These are phyloP conservation scores for Entomortierella chlamydospora DNA, from an alignment of 192 early-diverging fungal species.

Conservation along the genomic window DNA sequence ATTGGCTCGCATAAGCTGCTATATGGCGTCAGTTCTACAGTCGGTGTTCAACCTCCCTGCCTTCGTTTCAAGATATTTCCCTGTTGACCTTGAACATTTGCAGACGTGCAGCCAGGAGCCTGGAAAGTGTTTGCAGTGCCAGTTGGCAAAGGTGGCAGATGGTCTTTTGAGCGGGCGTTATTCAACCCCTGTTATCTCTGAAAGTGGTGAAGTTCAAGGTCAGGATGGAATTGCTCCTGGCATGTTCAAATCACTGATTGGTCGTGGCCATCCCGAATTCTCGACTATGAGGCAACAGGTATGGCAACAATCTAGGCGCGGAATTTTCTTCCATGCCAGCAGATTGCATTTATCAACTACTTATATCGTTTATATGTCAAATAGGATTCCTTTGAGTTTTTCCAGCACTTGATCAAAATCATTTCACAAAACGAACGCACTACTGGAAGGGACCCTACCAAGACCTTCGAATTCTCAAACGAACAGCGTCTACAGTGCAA, in stretches of 20 bases:
- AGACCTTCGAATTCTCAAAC: conserved; percentile 80
- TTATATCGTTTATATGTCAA: background rate
- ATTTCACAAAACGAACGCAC: conserved; percentile 84
- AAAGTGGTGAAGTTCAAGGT: conserved; percentile 56
- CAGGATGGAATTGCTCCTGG: conserved; percentile 89
- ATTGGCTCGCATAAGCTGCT: conserved; percentile 73
- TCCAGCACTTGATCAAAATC: conserved; percentile 79
- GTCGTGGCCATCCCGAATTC: conserved; percentile 93
- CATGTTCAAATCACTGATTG: conserved; percentile 93
- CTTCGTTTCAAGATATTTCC: conserved; percentile 73
- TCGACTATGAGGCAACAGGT: conserved; percentile 96
- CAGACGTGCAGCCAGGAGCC: conserved; percentile 64
- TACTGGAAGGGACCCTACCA: conserved; percentile 75
- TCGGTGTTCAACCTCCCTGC: conserved; percentile 82
- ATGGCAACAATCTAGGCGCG: background rate
- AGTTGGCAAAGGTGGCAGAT: conserved; percentile 91
- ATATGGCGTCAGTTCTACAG: conserved; percentile 96
- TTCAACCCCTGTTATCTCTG: conserved; percentile 64
- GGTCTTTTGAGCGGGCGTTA: conserved; percentile 93
- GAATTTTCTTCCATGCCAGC: background rate
- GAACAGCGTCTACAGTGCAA: conserved; percentile 92
- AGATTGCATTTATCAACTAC: background rate
- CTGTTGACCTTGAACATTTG: conserved; percentile 60
- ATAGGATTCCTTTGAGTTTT: conserved; percentile 93
- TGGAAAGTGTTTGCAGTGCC: conserved; percentile 88